These are phyloP conservation scores for Auricularia sp. DNA, from an alignment of 768 basidiomycete genomes.

Conservation along the genomic window DNA sequence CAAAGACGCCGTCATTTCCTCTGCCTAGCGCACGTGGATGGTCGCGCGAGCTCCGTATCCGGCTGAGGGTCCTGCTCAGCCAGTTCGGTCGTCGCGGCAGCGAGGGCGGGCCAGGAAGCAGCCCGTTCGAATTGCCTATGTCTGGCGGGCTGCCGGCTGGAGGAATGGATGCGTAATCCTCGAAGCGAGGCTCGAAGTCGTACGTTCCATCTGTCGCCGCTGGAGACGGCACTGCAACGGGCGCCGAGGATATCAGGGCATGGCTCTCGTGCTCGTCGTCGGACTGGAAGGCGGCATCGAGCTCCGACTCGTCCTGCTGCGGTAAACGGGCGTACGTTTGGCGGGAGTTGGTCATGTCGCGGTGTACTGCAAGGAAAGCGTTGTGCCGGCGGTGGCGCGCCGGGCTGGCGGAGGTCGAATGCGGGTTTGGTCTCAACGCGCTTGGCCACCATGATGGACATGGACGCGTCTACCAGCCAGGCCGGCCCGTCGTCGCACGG, in stretches of 20 bases:
- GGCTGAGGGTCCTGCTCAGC: not conserved
- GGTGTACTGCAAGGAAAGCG: not conserved
- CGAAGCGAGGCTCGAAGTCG: not conserved
- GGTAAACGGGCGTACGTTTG: not conserved
- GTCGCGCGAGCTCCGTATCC: not conserved
- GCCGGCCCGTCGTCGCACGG: not conserved
- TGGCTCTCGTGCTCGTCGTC: not conserved
- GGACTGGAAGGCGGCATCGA: not conserved
- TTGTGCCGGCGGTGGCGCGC: not conserved
- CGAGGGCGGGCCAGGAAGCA: not conserved
- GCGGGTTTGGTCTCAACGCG: not conserved
- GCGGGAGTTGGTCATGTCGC: not conserved
- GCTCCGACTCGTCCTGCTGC: not conserved
- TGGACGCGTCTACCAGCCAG: not conserved
- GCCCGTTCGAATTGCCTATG: not conserved
- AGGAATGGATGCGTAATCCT: not conserved
- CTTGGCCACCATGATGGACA: not conserved
- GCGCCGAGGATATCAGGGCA: not conserved
- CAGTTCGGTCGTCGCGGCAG: not conserved
- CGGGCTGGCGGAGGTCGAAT: too few relatives aligned
- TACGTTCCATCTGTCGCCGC: not conserved
- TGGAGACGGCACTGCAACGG: not conserved
- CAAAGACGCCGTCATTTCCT: conserved; percentile 5
- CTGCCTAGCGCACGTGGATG: not conserved
- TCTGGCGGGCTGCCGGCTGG: not conserved